These are phyloP conservation scores for Acanthamoeba culbertsoni DNA, from an alignment of 208 protist species.

Conservation along the genomic window DNA sequence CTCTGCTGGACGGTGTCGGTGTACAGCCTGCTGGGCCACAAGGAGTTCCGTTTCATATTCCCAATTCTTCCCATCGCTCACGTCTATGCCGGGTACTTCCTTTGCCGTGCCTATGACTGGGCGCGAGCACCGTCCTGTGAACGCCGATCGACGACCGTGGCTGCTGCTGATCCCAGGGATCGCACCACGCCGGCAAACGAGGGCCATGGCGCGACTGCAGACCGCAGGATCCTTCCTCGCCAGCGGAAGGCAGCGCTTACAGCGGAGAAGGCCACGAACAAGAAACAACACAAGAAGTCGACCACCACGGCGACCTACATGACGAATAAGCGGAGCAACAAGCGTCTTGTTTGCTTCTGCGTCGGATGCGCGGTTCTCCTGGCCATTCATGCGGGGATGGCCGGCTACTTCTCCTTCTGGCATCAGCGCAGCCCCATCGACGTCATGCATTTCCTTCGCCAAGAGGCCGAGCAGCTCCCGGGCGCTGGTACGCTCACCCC, in stretches of 20 bases:
- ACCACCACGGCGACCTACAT: not conserved
- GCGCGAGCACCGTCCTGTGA: too few relatives aligned
- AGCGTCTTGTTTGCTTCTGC: not conserved
- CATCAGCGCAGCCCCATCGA: constrained; percentile 75
- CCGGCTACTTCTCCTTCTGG: constrained; percentile 70
- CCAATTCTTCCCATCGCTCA: constrained; percentile 71
- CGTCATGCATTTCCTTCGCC: constrained; percentile 69
- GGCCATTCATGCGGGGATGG: not conserved
- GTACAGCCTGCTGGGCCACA: constrained; percentile 90
- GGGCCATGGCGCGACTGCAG: not conserved
- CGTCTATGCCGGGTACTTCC: constrained; percentile 57
- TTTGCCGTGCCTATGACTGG: not conserved
- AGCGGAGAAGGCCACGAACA: not conserved
- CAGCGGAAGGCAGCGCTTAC: not conserved
- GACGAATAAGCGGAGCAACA: constrained; percentile 5
- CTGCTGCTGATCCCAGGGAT: not conserved
- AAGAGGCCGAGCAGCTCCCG: constrained; percentile 18
- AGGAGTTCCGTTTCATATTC: constrained; percentile 90
- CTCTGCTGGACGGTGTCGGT: constrained; percentile 75
- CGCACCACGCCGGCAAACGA: too few relatives aligned
- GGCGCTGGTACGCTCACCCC: not conserved
- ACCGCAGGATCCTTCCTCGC: constrained; percentile 52
- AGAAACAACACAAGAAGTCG: not conserved
- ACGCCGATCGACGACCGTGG: too few relatives aligned
- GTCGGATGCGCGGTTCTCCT: not conserved